Evolutionary conservation across 495 filamentous ascomycete genomes (phyloP), one percentile per base, ranked within the genome.

Genomic region (Talaromyces adpressus): DNA sequence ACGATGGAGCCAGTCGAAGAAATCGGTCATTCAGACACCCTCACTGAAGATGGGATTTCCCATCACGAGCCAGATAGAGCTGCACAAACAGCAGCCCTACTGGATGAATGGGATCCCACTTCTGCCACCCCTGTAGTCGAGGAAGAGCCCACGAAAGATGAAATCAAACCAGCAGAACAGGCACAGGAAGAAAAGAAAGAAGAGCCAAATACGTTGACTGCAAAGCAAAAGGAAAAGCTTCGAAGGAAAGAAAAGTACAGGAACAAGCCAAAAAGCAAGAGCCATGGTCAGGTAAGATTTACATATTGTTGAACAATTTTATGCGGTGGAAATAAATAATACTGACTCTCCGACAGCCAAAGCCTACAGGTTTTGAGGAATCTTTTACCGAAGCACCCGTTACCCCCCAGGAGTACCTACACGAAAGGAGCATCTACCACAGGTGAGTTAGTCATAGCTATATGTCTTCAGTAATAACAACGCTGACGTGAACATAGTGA

Each of bases 361-460:
- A 77, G 53, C 79, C 82, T 4, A 82, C 84, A n/a, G 86, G 87
- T 0, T 89, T 88, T 62, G 85, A 88, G 66, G 88, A 91, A 41
- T 91, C 83, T 69, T 91, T 81, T 71, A 86, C 85, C 47, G 92
- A 97, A 69, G 80, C 84, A 4, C 92, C 93, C 1, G 72, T 96
- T 39, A 92, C 89, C 0, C 87, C 87, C 0, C 80, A 77, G 0
- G 83, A 94, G 68, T 76, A 79, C 59, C 68, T 79, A 4, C 77
- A 89, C 57, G 89, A 93, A 70, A 74, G 76, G 22, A 68, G 75
- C 6, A 61, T 89, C 4, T 92, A 91, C 69, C 64, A 81, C 62
- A 34, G 66, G 84, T 86, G 72, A 75, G 73, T 69, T 6, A 12
- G 62, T 51, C 47, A 34, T 32, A 65, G 39, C 61, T 69, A 27